Base-by-base conservation (phyloP, 1,284 basidiomycete species). In the Tetrapyrgos nigripes region DNA sequence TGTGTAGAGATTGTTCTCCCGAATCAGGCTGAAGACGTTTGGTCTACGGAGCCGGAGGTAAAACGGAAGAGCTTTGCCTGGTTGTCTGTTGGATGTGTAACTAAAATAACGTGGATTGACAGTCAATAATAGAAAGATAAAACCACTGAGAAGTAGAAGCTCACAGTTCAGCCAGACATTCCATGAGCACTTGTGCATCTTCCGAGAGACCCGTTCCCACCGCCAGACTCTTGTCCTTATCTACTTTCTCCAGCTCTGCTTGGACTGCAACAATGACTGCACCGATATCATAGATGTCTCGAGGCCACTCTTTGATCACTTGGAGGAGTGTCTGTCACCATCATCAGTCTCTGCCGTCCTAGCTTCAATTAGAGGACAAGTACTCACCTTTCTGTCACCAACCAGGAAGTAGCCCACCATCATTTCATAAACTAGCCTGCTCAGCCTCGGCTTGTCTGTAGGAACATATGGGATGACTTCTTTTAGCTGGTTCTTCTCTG, bases 21-120 rank as follows among this genome's bases (percentile, higher is more conserved):
- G 83, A 63, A 99, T 98, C 54, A 99, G 88, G 64, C 96, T 92
- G 71, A 99, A 98, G 2, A 98, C 96, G 64, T 94, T 91, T 2
- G 94, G 88, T 50, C 91, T 83, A 9, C 96, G 87, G 13, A 99
- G 79, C 3, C 93, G 86, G 10, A 99, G 82, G 76, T 91, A 94
- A 77, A 89, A 98, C 0, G 93, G 92, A 1, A 99, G 78, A 0
- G 97, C 97, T 75, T 97, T 96, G 24, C 93, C 95, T 0, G 94
- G 94, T 76, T 98, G 96, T 2, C 92, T 88, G 65, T 97, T 96
- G 13, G 87, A 80, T 24, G 91, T 87, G 73, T 94, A 95, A 37
- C 92, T 93, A 48, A n/a, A 59, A 61, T n/a, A n/a, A n/a, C n/a
- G n/a, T n/a, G n/a, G 21, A 63, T 13, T 19, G 47, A 24, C 27